phyloP scores from a whole-genome alignment of 768 basidiomycete species.

The Lactifluus piperatus region DNA sequence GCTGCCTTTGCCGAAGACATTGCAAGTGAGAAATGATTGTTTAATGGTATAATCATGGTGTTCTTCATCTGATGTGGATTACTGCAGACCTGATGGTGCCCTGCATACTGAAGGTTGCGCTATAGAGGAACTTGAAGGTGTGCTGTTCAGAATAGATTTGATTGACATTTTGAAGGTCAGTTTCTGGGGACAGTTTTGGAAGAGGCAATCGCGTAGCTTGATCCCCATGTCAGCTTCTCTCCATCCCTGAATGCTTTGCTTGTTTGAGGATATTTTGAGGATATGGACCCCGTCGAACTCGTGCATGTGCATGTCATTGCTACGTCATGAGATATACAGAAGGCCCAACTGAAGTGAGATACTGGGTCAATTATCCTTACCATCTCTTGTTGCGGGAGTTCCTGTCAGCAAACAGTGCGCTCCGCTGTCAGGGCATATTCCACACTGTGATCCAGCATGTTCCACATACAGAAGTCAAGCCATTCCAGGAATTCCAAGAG shows the following conservation, averaged over 20 bases:
- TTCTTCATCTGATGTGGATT: no score
- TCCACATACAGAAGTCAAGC: neutral
- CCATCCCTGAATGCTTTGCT: neutral
- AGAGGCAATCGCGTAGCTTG: neutral
- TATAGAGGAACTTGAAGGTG: no score
- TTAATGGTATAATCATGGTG: no score
- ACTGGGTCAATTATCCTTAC: neutral
- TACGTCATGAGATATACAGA: neutral
- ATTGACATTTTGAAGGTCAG: slow-evolving; percentile 5
- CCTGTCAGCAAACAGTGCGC: neutral
- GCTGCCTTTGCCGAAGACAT: no score
- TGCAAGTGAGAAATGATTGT: no score
- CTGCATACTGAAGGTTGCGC: no score
- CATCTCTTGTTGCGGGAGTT: neutral
- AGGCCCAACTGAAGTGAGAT: neutral
- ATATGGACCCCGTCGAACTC: neutral
- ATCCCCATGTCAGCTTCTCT: neutral
- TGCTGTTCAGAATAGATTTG: neutral
- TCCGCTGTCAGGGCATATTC: neutral
- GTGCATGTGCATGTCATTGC: no score
- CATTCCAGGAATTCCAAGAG: neutral
- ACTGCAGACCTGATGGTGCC: no score
- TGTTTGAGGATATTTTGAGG: neutral
- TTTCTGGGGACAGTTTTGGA: neutral
- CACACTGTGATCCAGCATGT: neutral